Evolutionary conservation across 2,329 filamentous ascomycete genomes (phyloP), one percentile per base, ranked within the genome.

Genomic region (Pseudopyricularia cyperi): DNA sequence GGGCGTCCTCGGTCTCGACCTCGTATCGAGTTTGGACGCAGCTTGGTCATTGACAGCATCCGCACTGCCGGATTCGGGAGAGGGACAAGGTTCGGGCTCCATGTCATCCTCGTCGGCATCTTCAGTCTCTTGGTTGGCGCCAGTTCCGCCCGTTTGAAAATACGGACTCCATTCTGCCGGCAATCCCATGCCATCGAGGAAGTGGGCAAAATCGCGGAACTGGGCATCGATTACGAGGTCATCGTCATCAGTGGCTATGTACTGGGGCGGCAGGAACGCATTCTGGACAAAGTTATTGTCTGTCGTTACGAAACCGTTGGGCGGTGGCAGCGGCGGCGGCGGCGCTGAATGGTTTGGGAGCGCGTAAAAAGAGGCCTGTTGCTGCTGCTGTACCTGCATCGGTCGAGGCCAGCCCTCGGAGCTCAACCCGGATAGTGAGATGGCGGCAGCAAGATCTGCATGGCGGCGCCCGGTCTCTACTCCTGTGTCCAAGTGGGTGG

Each of bases 161-260:
- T 66, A 67, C 0, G 66, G 66, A 48, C 65, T 66, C 66, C 66
- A 68, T 56, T 68, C 65, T 1, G 66, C 62, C 3, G 66, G 65
- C 11, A 68, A 56, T 0, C 66, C 65, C 4, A 68, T 60, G 3
- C 66, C 65, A 6, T 67, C 66, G 2, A 68, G 61, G 32, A 68
- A 69, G 34, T 61, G 62, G 47, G 66, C 64, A 52, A 68, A 69
- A 11, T 68, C 66, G 32, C 62, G 55, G 48, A 69, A 69, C 32
- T 68, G 66, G 26, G 56, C 55, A 51, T 66, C 61, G 30, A 63
- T 61, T 3, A 56, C 57, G 8, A 56, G 35, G 42, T 51, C 52
- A 26, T 53, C 22, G 15, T 9, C 39, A 4, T 44, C 39, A 14
- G 39, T 11, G 2, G 39, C 3, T 19, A 44, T 24, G 11, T 44